These are phyloP conservation scores for Theobroma cacao DNA, from an alignment of 345 rosid species.

Conservation along the genomic window DNA sequence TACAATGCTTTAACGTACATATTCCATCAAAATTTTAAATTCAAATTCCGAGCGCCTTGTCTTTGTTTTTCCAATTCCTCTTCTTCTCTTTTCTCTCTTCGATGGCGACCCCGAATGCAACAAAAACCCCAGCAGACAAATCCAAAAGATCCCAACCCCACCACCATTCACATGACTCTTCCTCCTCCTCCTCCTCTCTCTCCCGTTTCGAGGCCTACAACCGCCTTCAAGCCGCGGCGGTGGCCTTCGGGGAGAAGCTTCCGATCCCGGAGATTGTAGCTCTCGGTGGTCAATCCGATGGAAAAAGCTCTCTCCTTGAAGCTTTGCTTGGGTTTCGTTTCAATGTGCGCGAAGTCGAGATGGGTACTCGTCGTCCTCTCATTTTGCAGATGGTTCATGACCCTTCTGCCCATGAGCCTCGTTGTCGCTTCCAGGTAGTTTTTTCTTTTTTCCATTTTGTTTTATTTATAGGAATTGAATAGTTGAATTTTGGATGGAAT, in stretches of 20 bases:
- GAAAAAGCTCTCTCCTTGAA: conserved; percentile 92
- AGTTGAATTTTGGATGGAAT: neutral
- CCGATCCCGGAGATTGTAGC: conserved; percentile 98
- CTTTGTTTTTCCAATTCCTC: conserved; percentile 11
- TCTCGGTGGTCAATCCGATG: conserved; percentile 95
- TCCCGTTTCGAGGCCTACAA: conserved; percentile 96
- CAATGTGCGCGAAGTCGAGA: conserved; percentile 94
- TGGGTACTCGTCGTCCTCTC: conserved; percentile 95
- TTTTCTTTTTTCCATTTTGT: neutral
- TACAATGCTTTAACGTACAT: neutral
- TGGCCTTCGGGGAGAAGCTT: conserved; percentile 95
- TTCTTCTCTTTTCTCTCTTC: conserved; percentile 10
- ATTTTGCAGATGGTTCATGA: conserved; percentile 97
- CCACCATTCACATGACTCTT: conserved; percentile 23
- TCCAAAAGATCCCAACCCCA: conserved; percentile 32
- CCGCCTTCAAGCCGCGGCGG: conserved; percentile 89
- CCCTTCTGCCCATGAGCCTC: conserved; percentile 75
- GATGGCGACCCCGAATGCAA: conserved; percentile 58
- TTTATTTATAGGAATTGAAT: neutral
- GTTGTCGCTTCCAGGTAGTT: conserved; percentile 82
- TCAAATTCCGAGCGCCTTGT: neutral
- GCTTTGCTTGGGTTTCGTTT: conserved; percentile 93
- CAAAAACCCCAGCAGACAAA: conserved; percentile 48
- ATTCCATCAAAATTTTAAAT: conserved; percentile 16
- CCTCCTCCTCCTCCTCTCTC: conserved; percentile 27